A percentile compares a stretch with the other conserved stretches of the same genome.
These are phyloP conservation scores for Diddensiella santjacobensis DNA, from an alignment of 805 yeast species.

Conservation along the genomic window DNA sequence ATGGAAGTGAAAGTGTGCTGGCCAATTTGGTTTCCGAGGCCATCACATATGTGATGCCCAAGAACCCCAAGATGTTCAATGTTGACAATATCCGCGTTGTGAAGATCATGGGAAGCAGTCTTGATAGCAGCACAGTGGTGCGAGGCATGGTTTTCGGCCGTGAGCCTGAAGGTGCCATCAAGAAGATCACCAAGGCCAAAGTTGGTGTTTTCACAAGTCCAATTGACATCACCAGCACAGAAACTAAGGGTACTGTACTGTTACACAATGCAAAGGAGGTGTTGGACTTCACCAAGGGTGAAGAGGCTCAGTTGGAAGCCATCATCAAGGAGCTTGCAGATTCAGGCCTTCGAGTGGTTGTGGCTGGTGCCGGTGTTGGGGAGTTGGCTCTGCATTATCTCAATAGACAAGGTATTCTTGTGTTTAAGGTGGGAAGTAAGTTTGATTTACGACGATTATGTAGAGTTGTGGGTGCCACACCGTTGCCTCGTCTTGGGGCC, in stretches of 20 bases:
- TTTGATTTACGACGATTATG: conserved; percentile 91
- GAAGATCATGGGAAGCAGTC: conserved; percentile 89
- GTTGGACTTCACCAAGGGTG: conserved; percentile 94
- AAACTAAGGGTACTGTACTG: conserved; percentile 95
- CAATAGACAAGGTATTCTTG: conserved; percentile 79
- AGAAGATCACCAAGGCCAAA: conserved; percentile 63
- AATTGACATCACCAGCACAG: conserved; percentile 92
- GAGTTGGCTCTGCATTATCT: conserved; percentile 90
- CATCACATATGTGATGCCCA: conserved; percentile 70
- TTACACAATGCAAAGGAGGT: conserved; percentile 95
- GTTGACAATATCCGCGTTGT: conserved; percentile 94
- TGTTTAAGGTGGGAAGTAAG: conserved; percentile 86
- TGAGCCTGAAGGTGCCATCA: conserved; percentile 91
- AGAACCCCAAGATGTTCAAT: conserved; percentile 64
- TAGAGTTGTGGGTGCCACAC: conserved; percentile 96
- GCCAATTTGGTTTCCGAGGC: conserved; percentile 82
- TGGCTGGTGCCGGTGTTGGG: conserved; percentile 94
- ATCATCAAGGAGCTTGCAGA: conserved; percentile 77
- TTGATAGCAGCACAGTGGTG: conserved; percentile 69
- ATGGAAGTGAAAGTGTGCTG: conserved; percentile 77
- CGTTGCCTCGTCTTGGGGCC: conserved; percentile 88
- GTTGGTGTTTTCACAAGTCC: conserved; percentile 95
- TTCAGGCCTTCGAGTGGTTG: conserved; percentile 79
- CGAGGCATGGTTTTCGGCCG: conserved; percentile 98
- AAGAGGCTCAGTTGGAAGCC: conserved; percentile 87